phyloP scores from a whole-genome alignment of 192 early-diverging fungal genomes.

The Backusella tuberculispora region DNA sequence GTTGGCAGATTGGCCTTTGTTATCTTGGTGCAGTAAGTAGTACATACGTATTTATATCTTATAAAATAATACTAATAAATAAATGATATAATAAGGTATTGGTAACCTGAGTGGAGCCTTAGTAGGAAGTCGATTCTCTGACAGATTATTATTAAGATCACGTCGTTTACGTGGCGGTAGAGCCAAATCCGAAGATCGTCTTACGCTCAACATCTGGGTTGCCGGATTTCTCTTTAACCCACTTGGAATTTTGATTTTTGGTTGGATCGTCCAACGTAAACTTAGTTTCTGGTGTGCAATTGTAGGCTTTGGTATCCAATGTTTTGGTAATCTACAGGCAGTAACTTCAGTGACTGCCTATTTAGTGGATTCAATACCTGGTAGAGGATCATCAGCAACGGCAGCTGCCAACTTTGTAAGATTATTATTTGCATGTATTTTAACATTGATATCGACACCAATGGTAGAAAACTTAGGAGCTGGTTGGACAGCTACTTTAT shows the following conservation, averaged over 20 bases:
- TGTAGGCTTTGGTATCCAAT: slow-evolving; percentile 46
- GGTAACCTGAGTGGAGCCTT: slow-evolving; percentile 47
- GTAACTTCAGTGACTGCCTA: slow-evolving; percentile 42
- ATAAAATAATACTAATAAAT: slow-evolving; percentile 34
- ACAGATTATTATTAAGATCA: slow-evolving; percentile 39
- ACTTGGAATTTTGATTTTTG: slow-evolving; percentile 46
- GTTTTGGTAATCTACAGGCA: slow-evolving; percentile 49
- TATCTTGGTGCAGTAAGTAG: slow-evolving; percentile 4
- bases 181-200: slow-evolving; percentile 43
- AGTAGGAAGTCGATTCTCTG: slow-evolving; percentile 46
- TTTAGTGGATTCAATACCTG: slow-evolving; percentile 49
- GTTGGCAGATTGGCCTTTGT: slow-evolving; percentile 32
- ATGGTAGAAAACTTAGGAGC: slow-evolving; percentile 49
- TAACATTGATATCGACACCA: slow-evolving; percentile 46
- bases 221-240: slow-evolving; percentile 44
- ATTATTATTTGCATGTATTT: slow-evolving; percentile 44
- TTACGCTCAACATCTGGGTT: slow-evolving; percentile 45
- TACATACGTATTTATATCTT: slow-evolving; percentile 24
- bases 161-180: slow-evolving; percentile 42
- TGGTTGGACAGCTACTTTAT: slow-evolving; percentile 45
- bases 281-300: slow-evolving; percentile 39
- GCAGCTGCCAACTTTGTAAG: slow-evolving; percentile 49
- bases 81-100: slow-evolving; percentile 23
- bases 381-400: slow-evolving; percentile 45
- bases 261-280: slow-evolving; percentile 42